Evolutionary conservation across 352 stramenopile species (phyloP), one percentile per base, ranked within the genome.

Genomic region (Pythium monospermum): DNA sequence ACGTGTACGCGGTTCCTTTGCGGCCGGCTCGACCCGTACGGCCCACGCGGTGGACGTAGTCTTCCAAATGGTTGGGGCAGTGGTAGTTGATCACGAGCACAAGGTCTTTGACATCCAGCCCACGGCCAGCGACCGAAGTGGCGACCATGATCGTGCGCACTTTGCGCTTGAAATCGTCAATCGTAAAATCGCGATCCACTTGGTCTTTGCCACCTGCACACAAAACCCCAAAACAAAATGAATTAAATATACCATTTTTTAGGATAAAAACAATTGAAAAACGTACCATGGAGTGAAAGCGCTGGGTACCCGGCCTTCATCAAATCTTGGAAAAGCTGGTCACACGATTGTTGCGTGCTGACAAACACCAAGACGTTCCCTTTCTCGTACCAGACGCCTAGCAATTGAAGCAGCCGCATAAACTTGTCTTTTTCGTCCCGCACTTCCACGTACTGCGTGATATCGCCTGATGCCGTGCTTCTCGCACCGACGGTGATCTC

Each of bases 81-180:
- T 98, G 96, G 64, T 98, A 99, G 76, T 99, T 99, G 61, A 99
- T 97, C 27, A 99, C 97, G 58, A 98, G 96, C 31, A 95, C 77
- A 47, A 98, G 87, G 45, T 98, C 94, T 39, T 98, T 96, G 28
- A 99, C 97, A 63, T 99, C 97, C 35, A 99, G 81, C 52, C 98
- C 98, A 45, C 97, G 85, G 40, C 92, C 96, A 53, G 97, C 97
- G 35, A 99, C 97, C 31, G 81, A 95, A 10, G 97, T 99, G 25
- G 96, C 87, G 15, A 97, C 85, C 87, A 97, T 96, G 18, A 97
- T 59, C 25, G 89, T 96, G 25, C 86, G 73, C 38, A 94, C 77
- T 69, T 96, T 95, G 13, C 91, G 76, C 81, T 99, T 99, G 68
- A 99, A 99, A 60, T 99, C 97, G 42, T 95, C 87, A 58, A 99